A percentile compares a stretch with the other conserved stretches of the same genome.
These are phyloP conservation scores for Lagenidium sp. DNA, from an alignment of 352 stramenopile genomes.

Conservation along the genomic window DNA sequence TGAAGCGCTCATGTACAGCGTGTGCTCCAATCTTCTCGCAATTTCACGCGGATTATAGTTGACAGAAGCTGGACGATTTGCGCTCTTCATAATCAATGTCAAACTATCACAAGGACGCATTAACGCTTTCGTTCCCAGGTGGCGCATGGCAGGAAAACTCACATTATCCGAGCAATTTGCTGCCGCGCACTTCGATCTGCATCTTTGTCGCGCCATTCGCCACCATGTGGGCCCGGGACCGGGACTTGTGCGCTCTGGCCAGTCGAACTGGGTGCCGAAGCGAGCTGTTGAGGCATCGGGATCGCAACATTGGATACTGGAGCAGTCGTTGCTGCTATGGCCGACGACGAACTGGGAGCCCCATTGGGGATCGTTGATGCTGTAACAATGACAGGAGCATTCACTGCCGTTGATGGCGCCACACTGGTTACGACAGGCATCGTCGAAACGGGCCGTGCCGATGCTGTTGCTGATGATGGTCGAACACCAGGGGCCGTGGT, in stretches of 20 bases:
- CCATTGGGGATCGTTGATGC: no score
- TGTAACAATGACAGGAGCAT: no score
- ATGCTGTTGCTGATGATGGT: background rate
- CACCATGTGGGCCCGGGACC: conserved; percentile 13
- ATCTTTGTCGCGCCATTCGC: conserved; percentile 84
- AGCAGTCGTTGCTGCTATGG: no score
- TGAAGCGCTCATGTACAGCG: conserved; percentile 76
- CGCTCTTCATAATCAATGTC: conserved; percentile 87
- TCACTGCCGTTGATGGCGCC: no score
- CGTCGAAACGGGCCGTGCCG: no score
- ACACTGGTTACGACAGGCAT: no score
- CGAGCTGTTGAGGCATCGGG: conserved; percentile 13
- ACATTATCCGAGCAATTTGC: conserved; percentile 87
- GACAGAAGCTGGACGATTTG: conserved; percentile 75
- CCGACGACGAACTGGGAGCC: no score
- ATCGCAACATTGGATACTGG: conserved; percentile 5
- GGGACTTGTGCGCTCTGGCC: background rate
- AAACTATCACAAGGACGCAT: conserved; percentile 38
- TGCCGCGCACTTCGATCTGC: conserved; percentile 66
- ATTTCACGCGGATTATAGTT: conserved; percentile 88
- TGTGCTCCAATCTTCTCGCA: conserved; percentile 73
- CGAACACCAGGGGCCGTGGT: background rate
- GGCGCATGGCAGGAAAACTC: conserved; percentile 12
- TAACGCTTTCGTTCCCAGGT: no score
- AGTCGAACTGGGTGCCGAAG: conserved; percentile 1